A percentile compares a stretch with the other conserved stretches of the same genome.
phyloP scores from a whole-genome alignment of 2,329 filamentous ascomycete genomes.

The Alternaria postmessia region DNA sequence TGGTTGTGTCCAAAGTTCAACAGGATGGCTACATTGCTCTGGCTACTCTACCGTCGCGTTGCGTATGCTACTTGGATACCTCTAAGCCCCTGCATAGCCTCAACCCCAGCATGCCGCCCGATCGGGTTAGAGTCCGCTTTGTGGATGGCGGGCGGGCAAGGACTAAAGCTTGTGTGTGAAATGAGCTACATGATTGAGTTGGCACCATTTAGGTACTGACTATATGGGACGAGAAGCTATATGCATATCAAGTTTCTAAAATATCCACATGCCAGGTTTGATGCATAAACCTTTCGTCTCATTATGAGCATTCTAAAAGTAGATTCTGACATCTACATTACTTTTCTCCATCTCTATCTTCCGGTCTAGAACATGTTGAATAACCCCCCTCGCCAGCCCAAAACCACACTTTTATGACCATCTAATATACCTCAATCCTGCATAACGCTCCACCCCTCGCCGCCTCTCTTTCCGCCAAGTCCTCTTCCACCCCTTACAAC shows the following conservation, averaged over 20 bases:
- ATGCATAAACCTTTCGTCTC: accelerated
- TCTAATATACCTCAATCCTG: conserved; percentile 9
- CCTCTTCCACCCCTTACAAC: conserved; percentile 26
- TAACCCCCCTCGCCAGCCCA: background rate
- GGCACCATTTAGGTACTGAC: background rate
- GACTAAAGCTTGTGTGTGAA: background rate
- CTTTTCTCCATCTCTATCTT: background rate
- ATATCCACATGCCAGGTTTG: background rate
- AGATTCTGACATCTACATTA: background rate
- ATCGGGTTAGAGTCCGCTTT: too few species aligned
- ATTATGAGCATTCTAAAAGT: background rate
- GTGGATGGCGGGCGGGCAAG: background rate
- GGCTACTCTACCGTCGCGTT: too few species aligned
- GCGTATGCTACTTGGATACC: too few species aligned
- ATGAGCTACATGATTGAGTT: background rate
- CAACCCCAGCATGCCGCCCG: too few species aligned
- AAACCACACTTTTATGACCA: background rate
- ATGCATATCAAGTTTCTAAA: background rate
- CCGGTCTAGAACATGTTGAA: background rate
- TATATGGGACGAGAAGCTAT: background rate
- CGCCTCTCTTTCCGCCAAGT: conserved; percentile 14
- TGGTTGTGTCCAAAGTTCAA: too few species aligned
- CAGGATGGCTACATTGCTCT: too few species aligned
- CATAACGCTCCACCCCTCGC: conserved; percentile 31
- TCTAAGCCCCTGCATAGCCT: too few species aligned